A percentile compares a stretch with the other conserved stretches of the same genome.
phyloP scores from a whole-genome alignment of 2,329 filamentous ascomycete species.

The Talaromyces albobiverticillius region DNA sequence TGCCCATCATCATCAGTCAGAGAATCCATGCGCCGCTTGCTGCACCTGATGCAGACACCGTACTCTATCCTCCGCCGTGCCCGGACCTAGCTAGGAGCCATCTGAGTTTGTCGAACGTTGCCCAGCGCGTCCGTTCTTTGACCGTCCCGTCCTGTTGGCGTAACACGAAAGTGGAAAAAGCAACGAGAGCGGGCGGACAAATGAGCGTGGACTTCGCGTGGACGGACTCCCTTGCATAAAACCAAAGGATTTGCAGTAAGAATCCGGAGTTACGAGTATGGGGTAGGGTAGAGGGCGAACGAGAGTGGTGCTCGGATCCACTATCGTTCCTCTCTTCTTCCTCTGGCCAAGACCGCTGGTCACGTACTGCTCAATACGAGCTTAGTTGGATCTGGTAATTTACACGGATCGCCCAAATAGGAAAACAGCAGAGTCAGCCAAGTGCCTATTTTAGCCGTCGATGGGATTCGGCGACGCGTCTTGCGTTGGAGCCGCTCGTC shows the following conservation, averaged over 20 bases:
- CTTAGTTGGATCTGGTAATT: too few relatives aligned
- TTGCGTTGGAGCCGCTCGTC: too few relatives aligned
- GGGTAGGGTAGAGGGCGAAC: slow-evolving; percentile 7
- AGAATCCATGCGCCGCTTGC: background rate
- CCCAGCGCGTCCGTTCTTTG: background rate
- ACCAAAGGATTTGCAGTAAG: slow-evolving; percentile 6
- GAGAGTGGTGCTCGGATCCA: slow-evolving; percentile 3
- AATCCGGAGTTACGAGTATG: slow-evolving; percentile 9
- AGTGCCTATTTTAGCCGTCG: too few relatives aligned
- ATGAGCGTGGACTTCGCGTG: slow-evolving; percentile 12
- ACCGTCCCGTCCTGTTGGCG: too few relatives aligned
- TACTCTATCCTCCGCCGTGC: too few relatives aligned
- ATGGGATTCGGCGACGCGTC: too few relatives aligned
- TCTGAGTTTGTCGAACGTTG: background rate
- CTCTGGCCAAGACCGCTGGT: too few relatives aligned
- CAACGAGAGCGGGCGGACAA: slow-evolving; percentile 1
- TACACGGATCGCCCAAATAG: too few relatives aligned
- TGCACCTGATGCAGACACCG: background rate
- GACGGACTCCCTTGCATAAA: slow-evolving; percentile 13
- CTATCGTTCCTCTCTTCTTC: background rate
- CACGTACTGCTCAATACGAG: too few relatives aligned
- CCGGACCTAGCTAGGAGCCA: too few relatives aligned
- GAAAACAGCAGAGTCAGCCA: too few relatives aligned
- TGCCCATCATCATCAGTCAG: background rate
- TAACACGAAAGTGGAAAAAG: background rate